Conservation (phyloP, 2,329 filamentous ascomycete genomes). For the Elsinoe fawcettii region DNA sequence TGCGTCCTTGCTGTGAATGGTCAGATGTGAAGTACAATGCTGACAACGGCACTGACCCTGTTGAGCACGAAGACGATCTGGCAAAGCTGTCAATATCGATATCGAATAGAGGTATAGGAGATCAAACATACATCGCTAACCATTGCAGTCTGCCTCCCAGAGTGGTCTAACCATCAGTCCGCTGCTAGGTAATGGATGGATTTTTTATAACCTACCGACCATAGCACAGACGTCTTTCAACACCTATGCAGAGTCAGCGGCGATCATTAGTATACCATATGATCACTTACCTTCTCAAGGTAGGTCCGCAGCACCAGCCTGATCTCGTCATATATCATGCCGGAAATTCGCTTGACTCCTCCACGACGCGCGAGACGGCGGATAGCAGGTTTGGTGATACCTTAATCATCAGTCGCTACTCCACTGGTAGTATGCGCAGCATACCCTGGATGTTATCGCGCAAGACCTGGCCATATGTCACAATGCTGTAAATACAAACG, state of each 20-base stretch:
- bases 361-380: conserved; percentile 97
- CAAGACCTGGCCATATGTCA: conserved; percentile 62
- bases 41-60: neutral
- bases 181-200: too few relatives aligned
- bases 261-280: too few relatives aligned
- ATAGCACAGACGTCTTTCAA: neutral
- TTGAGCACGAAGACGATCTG: neutral
- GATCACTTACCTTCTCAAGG: conserved; percentile 51
- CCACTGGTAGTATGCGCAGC: too few relatives aligned
- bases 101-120: neutral
- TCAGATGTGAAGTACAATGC: too few relatives aligned
- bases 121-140: neutral
- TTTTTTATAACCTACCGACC: neutral
- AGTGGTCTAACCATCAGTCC: neutral
- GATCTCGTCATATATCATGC: conserved; percentile 83
- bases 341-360: conserved; percentile 99
- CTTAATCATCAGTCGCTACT: neutral
- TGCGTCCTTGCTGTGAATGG: neutral
- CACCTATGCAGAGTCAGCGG: neutral
- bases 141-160: neutral
- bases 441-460: conserved; percentile 95
- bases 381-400: conserved; percentile 95
- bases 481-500: neutral
- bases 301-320: conserved; percentile 76
- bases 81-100: neutral